Evolutionary conservation across 441 rosid genomes (phyloP), one percentile per base, ranked within the genome.

Genomic region (Manihot esculenta): DNA sequence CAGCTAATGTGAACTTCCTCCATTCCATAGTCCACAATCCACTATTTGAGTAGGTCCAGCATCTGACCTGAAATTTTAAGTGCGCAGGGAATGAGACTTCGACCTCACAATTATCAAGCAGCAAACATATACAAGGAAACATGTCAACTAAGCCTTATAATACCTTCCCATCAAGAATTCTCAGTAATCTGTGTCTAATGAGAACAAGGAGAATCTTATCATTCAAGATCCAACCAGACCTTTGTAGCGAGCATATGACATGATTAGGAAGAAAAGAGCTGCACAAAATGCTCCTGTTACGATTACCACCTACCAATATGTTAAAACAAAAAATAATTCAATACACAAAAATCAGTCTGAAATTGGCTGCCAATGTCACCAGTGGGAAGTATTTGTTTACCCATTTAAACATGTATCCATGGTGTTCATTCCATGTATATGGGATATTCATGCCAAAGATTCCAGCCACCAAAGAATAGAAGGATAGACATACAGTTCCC

Each of bases 371-470:
- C 24, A 41, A 59, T 42, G 12, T 69, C 18, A 14, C 49, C 7
- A 17, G 24, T 24, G 18, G 8, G 55, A 77, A 69, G 59, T 60
- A n/a, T 64, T 49, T 54, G 62, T 86, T 0, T 84, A 95, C 98
- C 87, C 92, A 84, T 89, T 86, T 86, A 77, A 93, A 95, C 72
- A 91, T 75, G 88, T 85, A 91, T 51, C 86, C 93, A 69, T 92
- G 88, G 73, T 72, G 0, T 0, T 82, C 56, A 53, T 89, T 95
- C 99, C 98, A 95, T 5, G 87, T 73, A 71, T 86, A 95, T 11
- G 97, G 99, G 73, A 95, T 89, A 81, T 92, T 95, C 98, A 93
- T 82, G 66, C 98, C 99, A 58, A 89, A 95, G 71, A 95, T 88
- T 56, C 77, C 98, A 58, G 93, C 83, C 41, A 92, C 88, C 84